These are phyloP conservation scores for Lichtheimia ramosa DNA, from an alignment of 371 early-diverging fungal genomes.

Conservation along the genomic window DNA sequence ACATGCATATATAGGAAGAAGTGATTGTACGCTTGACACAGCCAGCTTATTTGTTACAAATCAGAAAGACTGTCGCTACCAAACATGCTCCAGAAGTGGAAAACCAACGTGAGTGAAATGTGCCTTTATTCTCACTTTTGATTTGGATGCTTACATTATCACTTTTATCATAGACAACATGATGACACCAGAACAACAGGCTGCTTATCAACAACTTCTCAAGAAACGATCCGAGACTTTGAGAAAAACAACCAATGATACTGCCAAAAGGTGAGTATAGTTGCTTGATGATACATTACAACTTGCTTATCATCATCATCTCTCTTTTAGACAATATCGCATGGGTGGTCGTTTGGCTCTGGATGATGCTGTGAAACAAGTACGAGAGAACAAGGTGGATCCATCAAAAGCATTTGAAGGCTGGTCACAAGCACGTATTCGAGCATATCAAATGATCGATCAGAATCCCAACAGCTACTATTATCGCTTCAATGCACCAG, in stretches of 20 bases:
- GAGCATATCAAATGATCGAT: slow-evolving; percentile 87
- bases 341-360: slow-evolving; percentile 78
- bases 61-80: slow-evolving; percentile 71
- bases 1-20: slow-evolving; percentile 47
- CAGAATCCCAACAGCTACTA: slow-evolving; percentile 94
- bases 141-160: neutral
- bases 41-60: slow-evolving; percentile 61
- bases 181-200: slow-evolving; percentile 76
- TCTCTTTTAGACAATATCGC: slow-evolving; percentile 62
- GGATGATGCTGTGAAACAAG: slow-evolving; percentile 88
- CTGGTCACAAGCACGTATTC: slow-evolving; percentile 92
- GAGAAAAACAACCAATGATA: slow-evolving; percentile 74
- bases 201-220: slow-evolving; percentile 78
- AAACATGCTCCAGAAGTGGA: slow-evolving; percentile 43
- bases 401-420: slow-evolving; percentile 87
- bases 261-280: slow-evolving; percentile 66
- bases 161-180: slow-evolving; percentile 14
- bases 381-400: slow-evolving; percentile 73
- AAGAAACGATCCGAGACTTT: slow-evolving; percentile 74
- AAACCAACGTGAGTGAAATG: slow-evolving; percentile 18
- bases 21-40: slow-evolving; percentile 73
- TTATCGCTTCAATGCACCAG: slow-evolving; percentile 95
- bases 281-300: too few species aligned
- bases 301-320: too few species aligned
- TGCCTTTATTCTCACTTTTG: neutral